A percentile compares a stretch with the other conserved stretches of the same genome.
Evolutionary conservation across 306 rosid species (phyloP).

Genomic region (Sophora flavescens): DNA sequence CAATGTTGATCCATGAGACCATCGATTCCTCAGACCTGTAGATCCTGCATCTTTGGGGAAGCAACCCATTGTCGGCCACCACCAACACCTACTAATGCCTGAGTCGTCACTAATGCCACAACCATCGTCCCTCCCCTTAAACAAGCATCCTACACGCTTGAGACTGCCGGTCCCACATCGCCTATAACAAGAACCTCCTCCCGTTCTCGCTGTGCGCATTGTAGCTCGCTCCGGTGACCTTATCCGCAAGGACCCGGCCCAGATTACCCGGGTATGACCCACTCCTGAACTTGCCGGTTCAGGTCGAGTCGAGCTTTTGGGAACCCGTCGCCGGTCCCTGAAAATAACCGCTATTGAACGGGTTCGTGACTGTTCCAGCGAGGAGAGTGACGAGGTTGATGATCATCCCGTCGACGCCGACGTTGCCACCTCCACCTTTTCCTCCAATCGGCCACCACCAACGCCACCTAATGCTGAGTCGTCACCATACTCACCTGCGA

Average conservation of each 20-base stretch:
- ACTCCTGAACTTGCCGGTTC: constrained; percentile 76
- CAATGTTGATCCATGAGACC: no score
- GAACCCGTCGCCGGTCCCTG: constrained; percentile 87
- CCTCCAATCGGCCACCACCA: no score
- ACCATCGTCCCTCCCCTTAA: constrained; percentile 33
- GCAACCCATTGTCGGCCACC: no score
- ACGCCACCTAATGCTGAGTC: no score
- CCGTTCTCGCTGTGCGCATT: constrained; percentile 80
- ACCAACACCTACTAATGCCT: no score
- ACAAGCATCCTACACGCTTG: constrained; percentile 74
- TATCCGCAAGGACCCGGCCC: constrained; percentile 69
- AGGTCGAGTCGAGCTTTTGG: constrained; percentile 81
- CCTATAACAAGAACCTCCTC: constrained; percentile 74
- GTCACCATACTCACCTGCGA: no score
- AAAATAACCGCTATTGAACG: constrained; percentile 81
- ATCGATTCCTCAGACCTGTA: no score
- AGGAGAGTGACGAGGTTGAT: constrained; percentile 85
- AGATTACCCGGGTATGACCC: constrained; percentile 91
- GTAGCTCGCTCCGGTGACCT: constrained; percentile 71
- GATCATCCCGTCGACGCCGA: constrained; percentile 87
- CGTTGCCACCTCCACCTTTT: no score
- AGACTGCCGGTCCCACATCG: constrained; percentile 93
- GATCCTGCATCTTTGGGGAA: no score
- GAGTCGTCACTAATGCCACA: no score
- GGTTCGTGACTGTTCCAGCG: constrained; percentile 94